phyloP scores from a whole-genome alignment of 2,329 filamentous ascomycete species.

The Talaromyces sp. region DNA sequence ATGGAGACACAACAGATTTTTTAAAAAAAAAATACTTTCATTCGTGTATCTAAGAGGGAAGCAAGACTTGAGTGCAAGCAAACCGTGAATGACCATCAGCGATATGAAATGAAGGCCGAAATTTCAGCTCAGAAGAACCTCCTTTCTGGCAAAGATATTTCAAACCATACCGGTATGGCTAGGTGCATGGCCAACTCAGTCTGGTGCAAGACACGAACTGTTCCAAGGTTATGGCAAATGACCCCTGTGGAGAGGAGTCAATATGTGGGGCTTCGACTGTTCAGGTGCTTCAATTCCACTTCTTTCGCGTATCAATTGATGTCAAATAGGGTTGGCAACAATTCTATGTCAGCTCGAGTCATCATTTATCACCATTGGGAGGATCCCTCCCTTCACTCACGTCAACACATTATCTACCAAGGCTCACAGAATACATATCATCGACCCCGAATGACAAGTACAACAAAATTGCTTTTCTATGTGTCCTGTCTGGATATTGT shows the following conservation, averaged over 20 bases:
- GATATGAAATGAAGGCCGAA: not conserved
- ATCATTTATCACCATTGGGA: not conserved
- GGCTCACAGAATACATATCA: not conserved
- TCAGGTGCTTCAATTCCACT: not conserved
- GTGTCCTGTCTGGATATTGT: not conserved
- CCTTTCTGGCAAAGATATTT: not conserved
- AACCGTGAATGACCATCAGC: not conserved
- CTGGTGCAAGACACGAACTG: not conserved
- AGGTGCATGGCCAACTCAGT: not conserved
- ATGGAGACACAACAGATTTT: not conserved
- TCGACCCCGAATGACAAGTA: not conserved
- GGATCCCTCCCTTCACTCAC: not conserved
- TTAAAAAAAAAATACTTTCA: not conserved
- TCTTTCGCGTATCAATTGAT: not conserved
- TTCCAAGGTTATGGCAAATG: not conserved
- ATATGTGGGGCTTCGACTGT: not conserved
- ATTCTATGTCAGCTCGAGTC: not conserved
- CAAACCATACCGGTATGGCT: not conserved
- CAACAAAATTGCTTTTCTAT: not conserved
- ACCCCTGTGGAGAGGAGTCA: not conserved
- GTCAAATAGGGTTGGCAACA: not conserved
- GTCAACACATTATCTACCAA: not conserved
- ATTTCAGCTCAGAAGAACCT: not conserved
- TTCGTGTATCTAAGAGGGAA: not conserved
- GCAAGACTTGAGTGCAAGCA: not conserved